Evolutionary conservation across 495 filamentous ascomycete species (phyloP), one percentile per base, ranked within the genome.

Genomic region (Penicillium tannophilum): DNA sequence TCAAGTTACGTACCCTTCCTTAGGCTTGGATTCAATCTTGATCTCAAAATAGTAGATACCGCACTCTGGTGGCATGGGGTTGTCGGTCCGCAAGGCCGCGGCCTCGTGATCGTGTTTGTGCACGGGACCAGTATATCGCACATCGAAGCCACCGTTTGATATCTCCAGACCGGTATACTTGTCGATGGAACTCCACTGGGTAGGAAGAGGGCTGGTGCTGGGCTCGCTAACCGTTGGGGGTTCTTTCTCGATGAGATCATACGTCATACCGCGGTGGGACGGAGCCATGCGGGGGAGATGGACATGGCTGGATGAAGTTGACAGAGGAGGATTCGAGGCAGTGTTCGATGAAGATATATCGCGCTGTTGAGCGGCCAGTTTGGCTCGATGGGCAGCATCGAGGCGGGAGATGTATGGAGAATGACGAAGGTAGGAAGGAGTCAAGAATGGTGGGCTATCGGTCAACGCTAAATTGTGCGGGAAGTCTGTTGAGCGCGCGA

Each of bases 21-120:
- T 89, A 61, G 88, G 89, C 64, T 88, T 90, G 3, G 89, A 88
- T 44, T 93, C 71, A 52, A 99, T 86, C n/a, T 86, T 89, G 11
- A 96, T 85, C 77, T 99, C 94, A 72, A 89, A 99, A 71, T 99
- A 99, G 73, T 97, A 98, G 54, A 98, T 88, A 0, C 94, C 94
- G 63, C 89, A 92, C 71, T 95, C 86, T 47, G 86, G 81, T n/a
- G 94, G 90, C 88, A 98, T 97, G 26, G 86, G 85, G 71, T 93
- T 81, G 65, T 99, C 90, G 36, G 95, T 85, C 35, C 94, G 87
- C 59, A 96, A 83, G 16, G 91, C 84, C 36, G 86, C 91, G 51
- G 91, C 91, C 66, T 97, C 94, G 68, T 92, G 88, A 35, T 96
- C 90, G 61, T 80, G 76, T 31, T 80, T 79, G 69, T 88, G 87